Base-by-base conservation (phyloP, 2,329 filamentous ascomycete species). In the Hypoxylon rubiginosum region DNA sequence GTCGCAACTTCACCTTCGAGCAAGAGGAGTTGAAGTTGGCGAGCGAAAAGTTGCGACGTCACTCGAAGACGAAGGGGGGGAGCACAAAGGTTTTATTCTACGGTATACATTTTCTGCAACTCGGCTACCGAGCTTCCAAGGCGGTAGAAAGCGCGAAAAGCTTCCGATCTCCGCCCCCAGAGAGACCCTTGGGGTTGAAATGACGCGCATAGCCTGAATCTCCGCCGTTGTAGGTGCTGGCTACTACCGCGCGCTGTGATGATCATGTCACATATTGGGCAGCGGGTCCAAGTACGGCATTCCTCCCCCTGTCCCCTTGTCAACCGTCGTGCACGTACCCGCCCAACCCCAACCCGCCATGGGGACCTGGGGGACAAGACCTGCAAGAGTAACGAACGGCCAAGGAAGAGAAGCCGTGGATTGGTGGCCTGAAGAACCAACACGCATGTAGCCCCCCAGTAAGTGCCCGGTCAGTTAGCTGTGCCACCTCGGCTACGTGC, bases 121-220 rank as follows among this genome's bases (percentile, higher is more conserved):
- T 67, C 57, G 57, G 60, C 53, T 67, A 55, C 57, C 19, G n/a
- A 19, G 5, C 13, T 52, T 32, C 39, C 36, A 39, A 46, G 56
- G 39, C 48, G 43, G 43, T 30, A 36, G 30, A 41, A 54, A 53
- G 13, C 19, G 52, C 62, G 13, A 48, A 51, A 50, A 58, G 62
- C 56, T 55, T 15, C 52, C 59, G 45, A 50, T 19, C 41, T 15
- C 51, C 36, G 41, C 30, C 9, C 56, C 45, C 48, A 30, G 50
- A 39, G 34, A 30, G 15, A 19, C 26, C 9, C 45, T 24, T 46
- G 17, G 43, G 51, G 28, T 49, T 43, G 39, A 54, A 53, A 66
- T 66, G 66, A 68, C 59, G 59, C 66, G 60, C 63, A 69, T 69
- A 66, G 66, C 21, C 66, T 69, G 63, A 64, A 64, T 62, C 32